Conservation (phyloP, 257 asterid species). For the Datura wrightii region DNA sequence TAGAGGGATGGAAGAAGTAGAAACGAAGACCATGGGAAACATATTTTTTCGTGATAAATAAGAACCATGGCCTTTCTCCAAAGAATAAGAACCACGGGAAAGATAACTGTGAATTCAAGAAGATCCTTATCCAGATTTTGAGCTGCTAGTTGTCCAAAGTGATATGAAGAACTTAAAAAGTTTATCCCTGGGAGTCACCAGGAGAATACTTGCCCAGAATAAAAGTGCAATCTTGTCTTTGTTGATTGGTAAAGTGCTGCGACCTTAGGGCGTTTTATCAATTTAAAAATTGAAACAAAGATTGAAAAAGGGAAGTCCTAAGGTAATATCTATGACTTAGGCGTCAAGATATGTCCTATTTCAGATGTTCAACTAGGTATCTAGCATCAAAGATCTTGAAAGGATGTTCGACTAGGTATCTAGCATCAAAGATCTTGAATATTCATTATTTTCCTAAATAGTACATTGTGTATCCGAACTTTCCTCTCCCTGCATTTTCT, state of each 20-base stretch:
- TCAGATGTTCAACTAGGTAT: neutral
- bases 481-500: conserved; percentile 24
- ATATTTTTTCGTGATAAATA: neutral
- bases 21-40: neutral
- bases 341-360: neutral
- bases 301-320: neutral
- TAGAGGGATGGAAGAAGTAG: neutral
- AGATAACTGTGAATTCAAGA: neutral
- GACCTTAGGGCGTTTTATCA: neutral
- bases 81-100: neutral
- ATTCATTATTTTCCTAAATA: conserved; percentile 3
- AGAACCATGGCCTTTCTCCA: neutral
- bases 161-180: neutral
- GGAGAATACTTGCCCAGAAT: neutral
- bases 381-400: neutral
- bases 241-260: neutral
- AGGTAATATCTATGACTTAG: neutral
- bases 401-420: neutral
- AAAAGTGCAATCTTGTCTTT: neutral
- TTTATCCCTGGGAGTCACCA: neutral
- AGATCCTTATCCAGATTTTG: conserved; percentile 16
- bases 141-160: conserved; percentile 6
- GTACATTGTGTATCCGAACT: neutral
- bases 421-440: neutral
- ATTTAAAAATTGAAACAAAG: neutral